phyloP scores from a whole-genome alignment of 305 asterid species.

The Plantago rigida region DNA sequence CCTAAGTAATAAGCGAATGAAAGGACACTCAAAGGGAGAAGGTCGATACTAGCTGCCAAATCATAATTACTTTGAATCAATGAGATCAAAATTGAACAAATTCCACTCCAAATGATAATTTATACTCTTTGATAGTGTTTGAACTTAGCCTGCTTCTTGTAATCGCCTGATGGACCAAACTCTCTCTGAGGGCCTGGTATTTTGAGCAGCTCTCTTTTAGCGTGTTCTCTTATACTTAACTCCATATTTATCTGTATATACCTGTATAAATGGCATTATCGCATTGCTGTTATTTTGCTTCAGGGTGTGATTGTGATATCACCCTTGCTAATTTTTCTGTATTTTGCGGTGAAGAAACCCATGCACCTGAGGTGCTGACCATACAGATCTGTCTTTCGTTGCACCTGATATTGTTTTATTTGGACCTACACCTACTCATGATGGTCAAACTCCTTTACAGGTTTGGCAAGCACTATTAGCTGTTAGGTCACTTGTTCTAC shows the following conservation, averaged over 20 bases:
- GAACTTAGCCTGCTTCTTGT: too few relatives aligned
- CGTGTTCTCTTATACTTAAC: constrained; percentile 11
- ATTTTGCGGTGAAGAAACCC: neutral
- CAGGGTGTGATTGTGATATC: neutral
- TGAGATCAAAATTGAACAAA: too few relatives aligned
- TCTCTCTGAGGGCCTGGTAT: too few relatives aligned
- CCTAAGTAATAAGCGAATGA: too few relatives aligned
- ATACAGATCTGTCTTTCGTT: constrained; percentile 3
- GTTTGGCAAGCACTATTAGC: constrained; percentile 83
- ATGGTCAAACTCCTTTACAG: constrained; percentile 36
- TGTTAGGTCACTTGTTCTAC: constrained; percentile 93
- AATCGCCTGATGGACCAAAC: too few relatives aligned
- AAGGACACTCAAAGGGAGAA: too few relatives aligned
- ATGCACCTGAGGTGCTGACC: neutral
- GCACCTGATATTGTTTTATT: constrained; percentile 7
- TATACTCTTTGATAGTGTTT: too few relatives aligned
- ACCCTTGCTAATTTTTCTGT: neutral
- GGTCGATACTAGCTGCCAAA: too few relatives aligned
- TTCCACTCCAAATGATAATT: too few relatives aligned
- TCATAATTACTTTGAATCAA: too few relatives aligned
- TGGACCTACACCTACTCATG: neutral
- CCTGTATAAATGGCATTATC: neutral
- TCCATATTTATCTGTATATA: constrained; percentile 15
- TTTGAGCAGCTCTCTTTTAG: too few relatives aligned
- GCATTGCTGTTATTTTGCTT: too few relatives aligned